These are phyloP conservation scores for Prunus salicina DNA, from an alignment of 306 rosid species.

Conservation along the genomic window DNA sequence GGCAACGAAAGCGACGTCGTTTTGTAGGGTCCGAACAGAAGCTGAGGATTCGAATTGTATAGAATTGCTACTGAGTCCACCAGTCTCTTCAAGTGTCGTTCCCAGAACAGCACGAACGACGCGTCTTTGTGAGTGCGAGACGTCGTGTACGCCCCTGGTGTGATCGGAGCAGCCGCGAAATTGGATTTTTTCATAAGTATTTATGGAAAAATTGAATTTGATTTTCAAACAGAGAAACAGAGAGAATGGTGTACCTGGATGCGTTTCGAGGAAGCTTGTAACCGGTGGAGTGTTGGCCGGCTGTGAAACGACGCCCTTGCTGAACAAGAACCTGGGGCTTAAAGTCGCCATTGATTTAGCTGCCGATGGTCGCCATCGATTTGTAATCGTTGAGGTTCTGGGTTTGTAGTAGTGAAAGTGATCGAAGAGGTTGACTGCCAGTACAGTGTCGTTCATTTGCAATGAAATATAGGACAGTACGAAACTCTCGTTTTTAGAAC, in stretches of 20 bases:
- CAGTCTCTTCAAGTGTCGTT: conserved; percentile 72
- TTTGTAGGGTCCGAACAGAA: conserved; percentile 42
- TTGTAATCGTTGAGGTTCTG: no score
- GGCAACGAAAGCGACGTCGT: conserved; percentile 19
- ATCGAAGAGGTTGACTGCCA: no score
- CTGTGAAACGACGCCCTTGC: conserved; percentile 51
- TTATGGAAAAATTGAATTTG: background rate
- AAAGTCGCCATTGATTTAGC: conserved; percentile 4
- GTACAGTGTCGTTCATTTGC: no score
- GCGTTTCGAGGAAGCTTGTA: conserved; percentile 56
- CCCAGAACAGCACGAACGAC: conserved; percentile 73
- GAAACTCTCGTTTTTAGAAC: no score
- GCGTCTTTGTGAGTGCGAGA: conserved; percentile 74
- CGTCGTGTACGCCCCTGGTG: conserved; percentile 85
- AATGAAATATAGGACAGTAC: no score
- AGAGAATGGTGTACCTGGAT: conserved; percentile 46
- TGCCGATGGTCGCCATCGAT: no score
- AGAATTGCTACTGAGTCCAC: conserved; percentile 56
- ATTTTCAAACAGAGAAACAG: background rate
- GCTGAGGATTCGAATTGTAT: conserved; percentile 45
- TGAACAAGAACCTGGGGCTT: conserved; percentile 51
- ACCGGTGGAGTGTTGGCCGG: conserved; percentile 55
- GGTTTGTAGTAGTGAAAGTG: no score
- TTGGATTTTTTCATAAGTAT: background rate
- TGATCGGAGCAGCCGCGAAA: background rate